Conservation (phyloP, 805 yeast genomes). For the Debaryomyces tyrocola region DNA sequence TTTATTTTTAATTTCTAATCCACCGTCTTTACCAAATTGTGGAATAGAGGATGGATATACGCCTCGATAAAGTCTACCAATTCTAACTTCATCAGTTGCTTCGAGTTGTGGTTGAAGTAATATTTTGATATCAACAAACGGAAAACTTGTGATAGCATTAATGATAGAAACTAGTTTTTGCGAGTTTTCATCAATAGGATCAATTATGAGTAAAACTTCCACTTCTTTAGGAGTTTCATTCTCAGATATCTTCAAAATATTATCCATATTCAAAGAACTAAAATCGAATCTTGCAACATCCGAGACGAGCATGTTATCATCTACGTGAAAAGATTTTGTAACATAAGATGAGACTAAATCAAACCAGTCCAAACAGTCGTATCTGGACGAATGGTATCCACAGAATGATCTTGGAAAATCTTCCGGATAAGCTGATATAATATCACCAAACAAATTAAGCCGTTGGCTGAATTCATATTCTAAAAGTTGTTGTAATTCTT, state of each 20-base stretch:
- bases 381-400: constrained; percentile 16
- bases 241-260: constrained; percentile 24
- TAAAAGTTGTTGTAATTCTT: constrained; percentile 38
- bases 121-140: constrained; percentile 54
- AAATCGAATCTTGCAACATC: constrained; percentile 51
- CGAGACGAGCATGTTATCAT: constrained; percentile 39
- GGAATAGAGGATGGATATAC: constrained; percentile 34
- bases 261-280: constrained; percentile 25
- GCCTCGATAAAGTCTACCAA: constrained; percentile 61
- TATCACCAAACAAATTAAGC: constrained; percentile 29
- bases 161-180: constrained; percentile 59
- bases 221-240: constrained; percentile 35
- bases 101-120: constrained; percentile 56
- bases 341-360: constrained; percentile 46
- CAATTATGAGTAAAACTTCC: constrained; percentile 60
- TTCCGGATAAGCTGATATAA: constrained; percentile 27
- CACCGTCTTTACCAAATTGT: constrained; percentile 27
- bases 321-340: constrained; percentile 44
- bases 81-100: constrained; percentile 38
- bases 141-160: constrained; percentile 38
- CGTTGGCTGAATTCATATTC: constrained; percentile 51
- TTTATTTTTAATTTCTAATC: constrained; percentile 14
- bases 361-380: constrained; percentile 41
- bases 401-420: constrained; percentile 16
- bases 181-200: constrained; percentile 70